Conservation (phyloP, 2,329 filamentous ascomycete genomes). For the Ophiognomonia clavigignenti-juglandacearum region DNA sequence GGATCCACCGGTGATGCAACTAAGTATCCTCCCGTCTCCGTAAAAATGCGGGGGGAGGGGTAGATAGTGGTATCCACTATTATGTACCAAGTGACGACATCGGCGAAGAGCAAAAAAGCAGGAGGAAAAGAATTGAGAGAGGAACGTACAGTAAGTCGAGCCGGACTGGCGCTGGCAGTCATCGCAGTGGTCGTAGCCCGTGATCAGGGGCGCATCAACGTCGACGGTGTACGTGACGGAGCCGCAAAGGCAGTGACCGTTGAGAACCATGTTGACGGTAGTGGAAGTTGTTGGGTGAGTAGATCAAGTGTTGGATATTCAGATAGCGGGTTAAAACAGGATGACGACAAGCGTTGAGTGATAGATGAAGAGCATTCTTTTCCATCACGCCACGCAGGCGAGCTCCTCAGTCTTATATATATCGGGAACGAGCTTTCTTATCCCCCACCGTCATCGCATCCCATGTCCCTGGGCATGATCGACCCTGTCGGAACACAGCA, state of each 20-base stretch:
- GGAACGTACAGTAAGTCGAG: slow-evolving; percentile 59
- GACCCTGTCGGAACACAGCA: not conserved
- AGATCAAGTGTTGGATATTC: not conserved
- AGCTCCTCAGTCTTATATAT: slow-evolving; percentile 2
- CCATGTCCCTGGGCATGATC: not conserved
- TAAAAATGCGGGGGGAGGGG: too few relatives aligned
- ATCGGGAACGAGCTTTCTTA: not conserved
- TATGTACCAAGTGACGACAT: too few relatives aligned
- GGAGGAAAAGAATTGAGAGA: not conserved
- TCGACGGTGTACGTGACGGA: slow-evolving; percentile 63
- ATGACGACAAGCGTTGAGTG: not conserved
- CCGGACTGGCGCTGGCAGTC: slow-evolving; percentile 68
- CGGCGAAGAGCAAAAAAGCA: not conserved
- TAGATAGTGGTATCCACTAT: too few relatives aligned
- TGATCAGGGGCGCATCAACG: slow-evolving; percentile 46
- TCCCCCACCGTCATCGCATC: not conserved
- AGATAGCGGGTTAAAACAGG: not conserved
- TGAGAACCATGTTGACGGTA: slow-evolving; percentile 55
- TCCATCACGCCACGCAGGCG: too few relatives aligned
- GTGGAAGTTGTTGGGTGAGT: too few relatives aligned
- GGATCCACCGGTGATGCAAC: too few relatives aligned
- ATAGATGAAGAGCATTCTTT: too few relatives aligned
- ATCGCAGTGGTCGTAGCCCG: slow-evolving; percentile 67
- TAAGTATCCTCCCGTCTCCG: too few relatives aligned
- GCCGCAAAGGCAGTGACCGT: slow-evolving; percentile 68